phyloP scores from a whole-genome alignment of 768 basidiomycete species.

The Hypsizygus marmoreus region DNA sequence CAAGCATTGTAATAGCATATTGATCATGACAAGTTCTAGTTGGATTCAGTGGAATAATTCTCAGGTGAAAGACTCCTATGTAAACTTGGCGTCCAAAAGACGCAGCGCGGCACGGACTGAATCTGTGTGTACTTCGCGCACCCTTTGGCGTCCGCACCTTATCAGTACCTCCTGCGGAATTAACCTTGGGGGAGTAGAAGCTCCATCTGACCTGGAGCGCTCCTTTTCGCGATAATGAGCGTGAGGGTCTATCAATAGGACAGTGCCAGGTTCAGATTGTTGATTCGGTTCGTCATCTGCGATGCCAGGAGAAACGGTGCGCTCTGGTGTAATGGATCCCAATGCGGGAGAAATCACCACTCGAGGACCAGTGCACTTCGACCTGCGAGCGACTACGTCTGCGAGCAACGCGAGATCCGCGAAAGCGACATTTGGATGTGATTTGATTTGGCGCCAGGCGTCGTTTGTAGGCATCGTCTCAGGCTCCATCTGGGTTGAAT shows the following conservation, averaged over 20 bases:
- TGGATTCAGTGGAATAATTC: background rate
- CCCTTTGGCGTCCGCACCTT: constrained; percentile 60
- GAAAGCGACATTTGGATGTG: constrained; percentile 87
- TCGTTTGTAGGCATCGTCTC: constrained; percentile 78
- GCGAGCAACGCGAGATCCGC: constrained; percentile 83
- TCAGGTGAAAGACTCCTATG: constrained; percentile 21
- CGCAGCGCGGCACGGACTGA: constrained; percentile 77
- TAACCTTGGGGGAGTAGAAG: constrained; percentile 48
- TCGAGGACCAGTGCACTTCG: constrained; percentile 73
- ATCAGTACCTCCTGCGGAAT: constrained; percentile 64
- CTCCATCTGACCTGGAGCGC: constrained; percentile 20
- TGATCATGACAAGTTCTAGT: constrained; percentile 2
- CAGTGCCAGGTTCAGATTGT: constrained; percentile 26
- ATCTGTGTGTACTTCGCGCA: constrained; percentile 71
- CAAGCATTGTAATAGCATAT: constrained; percentile 3
- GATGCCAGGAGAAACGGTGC: constrained; percentile 33
- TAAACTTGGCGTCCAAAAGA: constrained; percentile 67
- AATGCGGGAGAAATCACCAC: constrained; percentile 58
- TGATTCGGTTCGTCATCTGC: background rate
- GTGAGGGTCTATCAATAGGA: constrained; percentile 56
- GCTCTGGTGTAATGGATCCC: constrained; percentile 51
- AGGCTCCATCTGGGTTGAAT: constrained; percentile 13
- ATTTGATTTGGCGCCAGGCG: constrained; percentile 83
- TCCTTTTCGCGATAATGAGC: constrained; percentile 52
- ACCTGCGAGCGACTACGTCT: constrained; percentile 84